A percentile compares a stretch with the other conserved stretches of the same genome.
Evolutionary conservation across 129 eudicot species (phyloP).

Genomic region (Deinandra increscens): DNA sequence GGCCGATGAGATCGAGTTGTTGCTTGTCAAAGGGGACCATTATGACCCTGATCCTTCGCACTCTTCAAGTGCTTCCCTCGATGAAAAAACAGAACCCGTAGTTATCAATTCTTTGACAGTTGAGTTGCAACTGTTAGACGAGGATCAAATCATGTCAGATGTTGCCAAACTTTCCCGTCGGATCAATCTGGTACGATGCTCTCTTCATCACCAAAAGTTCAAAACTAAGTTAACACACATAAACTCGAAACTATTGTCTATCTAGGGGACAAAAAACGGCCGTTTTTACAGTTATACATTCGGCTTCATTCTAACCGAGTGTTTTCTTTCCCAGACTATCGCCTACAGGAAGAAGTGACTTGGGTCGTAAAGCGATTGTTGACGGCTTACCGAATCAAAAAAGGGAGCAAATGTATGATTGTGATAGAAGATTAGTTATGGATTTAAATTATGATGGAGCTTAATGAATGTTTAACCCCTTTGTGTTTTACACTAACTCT

Average conservation of each 20-base stretch:
- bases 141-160: constrained; percentile 48
- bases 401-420: not conserved
- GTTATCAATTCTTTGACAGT: constrained; percentile 43
- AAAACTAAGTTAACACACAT: not conserved
- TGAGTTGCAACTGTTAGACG: constrained; percentile 49
- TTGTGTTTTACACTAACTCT: not conserved
- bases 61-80: constrained; percentile 9
- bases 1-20: constrained; percentile 54
- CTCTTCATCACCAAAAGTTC: not conserved
- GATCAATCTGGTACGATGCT: constrained; percentile 50
- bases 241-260: too few species aligned
- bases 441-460: not conserved
- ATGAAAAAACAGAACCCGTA: constrained; percentile 26
- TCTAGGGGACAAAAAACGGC: too few species aligned
- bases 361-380: not conserved
- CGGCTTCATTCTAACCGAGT: not conserved
- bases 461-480: not conserved
- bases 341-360: not conserved
- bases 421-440: too few species aligned
- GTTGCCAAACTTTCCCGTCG: constrained; percentile 39
- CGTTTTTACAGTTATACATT: not conserved
- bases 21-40: constrained; percentile 40
- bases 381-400: not conserved
- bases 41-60: constrained; percentile 19
- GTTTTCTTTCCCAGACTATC: constrained; percentile 5